Conservation (phyloP, 495 filamentous ascomycete species). For the Tetracladium setigerum region DNA sequence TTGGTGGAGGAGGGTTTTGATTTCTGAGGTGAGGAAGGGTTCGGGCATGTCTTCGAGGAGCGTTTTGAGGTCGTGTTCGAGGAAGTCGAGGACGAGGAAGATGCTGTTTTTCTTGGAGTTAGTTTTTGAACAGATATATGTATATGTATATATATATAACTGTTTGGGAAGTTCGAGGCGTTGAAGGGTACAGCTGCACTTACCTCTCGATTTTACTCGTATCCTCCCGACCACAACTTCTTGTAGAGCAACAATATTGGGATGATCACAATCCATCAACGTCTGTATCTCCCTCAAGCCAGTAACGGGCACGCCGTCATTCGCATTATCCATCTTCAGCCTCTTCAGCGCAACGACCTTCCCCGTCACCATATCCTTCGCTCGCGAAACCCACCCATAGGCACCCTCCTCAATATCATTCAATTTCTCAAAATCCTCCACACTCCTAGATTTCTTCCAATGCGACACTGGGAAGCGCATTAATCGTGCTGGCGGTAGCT, state of each 20-base stretch:
- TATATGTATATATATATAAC: background rate
- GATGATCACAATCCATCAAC: conserved; percentile 48
- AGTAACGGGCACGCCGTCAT: conserved; percentile 87
- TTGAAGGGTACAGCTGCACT: conserved; percentile 21
- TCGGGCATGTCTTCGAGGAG: conserved; percentile 90
- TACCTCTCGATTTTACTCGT: conserved; percentile 62
- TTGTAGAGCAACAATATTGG: conserved; percentile 68
- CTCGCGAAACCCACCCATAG: conserved; percentile 90
- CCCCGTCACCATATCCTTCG: conserved; percentile 70
- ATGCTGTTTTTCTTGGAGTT: conserved; percentile 44
- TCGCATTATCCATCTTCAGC: conserved; percentile 79
- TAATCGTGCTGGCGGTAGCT: conserved; percentile 35
- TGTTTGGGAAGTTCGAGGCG: background rate
- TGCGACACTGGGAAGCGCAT: conserved; percentile 61
- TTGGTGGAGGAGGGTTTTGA: conserved; percentile 83
- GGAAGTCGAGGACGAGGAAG: conserved; percentile 95
- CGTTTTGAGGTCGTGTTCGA: conserved; percentile 95
- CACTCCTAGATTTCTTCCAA: conserved; percentile 72
- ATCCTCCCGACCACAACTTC: conserved; percentile 78
- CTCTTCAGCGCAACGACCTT: conserved; percentile 90
- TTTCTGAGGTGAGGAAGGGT: conserved; percentile 87
- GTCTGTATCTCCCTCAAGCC: conserved; percentile 79
- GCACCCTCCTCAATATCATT: conserved; percentile 97
- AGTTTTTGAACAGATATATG: background rate
- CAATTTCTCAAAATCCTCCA: conserved; percentile 83